Evolutionary conservation across 2,329 filamentous ascomycete genomes (phyloP).

Genomic region (Pseudogymnoascus sp.): DNA sequence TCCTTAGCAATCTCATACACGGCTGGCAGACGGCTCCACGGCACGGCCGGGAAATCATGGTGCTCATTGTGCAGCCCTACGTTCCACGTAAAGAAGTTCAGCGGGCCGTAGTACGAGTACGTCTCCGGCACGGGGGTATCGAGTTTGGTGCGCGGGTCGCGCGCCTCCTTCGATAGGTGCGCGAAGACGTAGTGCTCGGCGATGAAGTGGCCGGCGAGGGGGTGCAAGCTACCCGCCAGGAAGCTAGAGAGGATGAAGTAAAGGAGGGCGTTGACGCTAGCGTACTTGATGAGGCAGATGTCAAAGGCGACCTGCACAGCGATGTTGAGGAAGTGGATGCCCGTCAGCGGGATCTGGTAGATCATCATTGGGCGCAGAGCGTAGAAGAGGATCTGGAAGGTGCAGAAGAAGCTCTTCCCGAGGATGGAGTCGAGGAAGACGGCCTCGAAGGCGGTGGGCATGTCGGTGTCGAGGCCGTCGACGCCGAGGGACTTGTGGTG

Average conservation of each 20-base stretch:
- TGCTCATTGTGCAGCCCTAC: slow-evolving; percentile 98
- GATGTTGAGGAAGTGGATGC: slow-evolving; percentile 77
- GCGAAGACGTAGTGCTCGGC: slow-evolving; percentile 88
- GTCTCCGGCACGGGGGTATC: slow-evolving; percentile 68
- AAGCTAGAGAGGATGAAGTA: slow-evolving; percentile 89
- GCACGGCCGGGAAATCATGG: slow-evolving; percentile 94
- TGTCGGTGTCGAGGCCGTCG: slow-evolving; percentile 89
- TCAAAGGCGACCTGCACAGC: slow-evolving; percentile 71
- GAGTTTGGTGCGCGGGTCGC: slow-evolving; percentile 45
- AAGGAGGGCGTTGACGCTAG: slow-evolving; percentile 56
- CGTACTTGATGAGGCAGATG: slow-evolving; percentile 51
- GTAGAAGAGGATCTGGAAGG: slow-evolving; percentile 99
- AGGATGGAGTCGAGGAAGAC: slow-evolving; percentile 88
- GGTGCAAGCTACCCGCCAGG: slow-evolving; percentile 86
- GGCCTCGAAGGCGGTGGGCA: slow-evolving; percentile 85
- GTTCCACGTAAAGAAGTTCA: slow-evolving; percentile 93
- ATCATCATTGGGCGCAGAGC: slow-evolving; percentile 91
- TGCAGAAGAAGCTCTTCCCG: slow-evolving; percentile 97
- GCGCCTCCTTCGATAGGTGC: slow-evolving; percentile 40
- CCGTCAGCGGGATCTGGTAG: slow-evolving; percentile 79
- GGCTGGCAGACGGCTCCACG: slow-evolving; percentile 77
- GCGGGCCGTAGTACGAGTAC: slow-evolving; percentile 88
- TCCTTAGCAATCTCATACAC: slow-evolving; percentile 75
- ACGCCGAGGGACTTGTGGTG: slow-evolving; percentile 98
- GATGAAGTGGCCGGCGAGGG: slow-evolving; percentile 95